Evolutionary conservation across 2,329 filamentous ascomycete genomes (phyloP), one percentile per base, ranked within the genome.

Genomic region (Alternaria viburni): DNA sequence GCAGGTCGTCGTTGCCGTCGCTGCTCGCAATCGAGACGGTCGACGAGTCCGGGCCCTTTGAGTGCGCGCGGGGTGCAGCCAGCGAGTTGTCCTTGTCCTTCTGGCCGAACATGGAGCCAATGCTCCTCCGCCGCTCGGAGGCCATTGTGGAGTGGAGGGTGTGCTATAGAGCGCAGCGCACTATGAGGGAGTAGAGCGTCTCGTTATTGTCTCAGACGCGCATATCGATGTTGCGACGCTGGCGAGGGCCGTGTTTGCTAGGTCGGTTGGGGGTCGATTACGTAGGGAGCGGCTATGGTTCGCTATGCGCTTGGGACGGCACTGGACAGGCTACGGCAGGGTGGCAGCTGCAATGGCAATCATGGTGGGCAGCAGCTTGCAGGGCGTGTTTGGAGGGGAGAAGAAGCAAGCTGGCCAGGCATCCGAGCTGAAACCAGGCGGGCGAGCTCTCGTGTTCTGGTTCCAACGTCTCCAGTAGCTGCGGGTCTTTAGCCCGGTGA

Each of bases 11-110:
- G 65, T 65, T 64, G 7, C 64, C 67, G 57, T 77, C 75, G 66
- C 73, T 78, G 74, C 73, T 77, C 28, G 73, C 68, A 46, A 78
- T 55, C 2, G 77, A 78, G 26, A 72, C 69, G 1, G 75, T 67
- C 7, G 76, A 77, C 36, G 75, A 78, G 36, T 66, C 74, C 45
- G 69, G 69, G 68, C 71, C 69, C 58, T 77, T 76, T 47, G 72
- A 71, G 2, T 61, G 49, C n/a, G 61, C 25, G 17, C 60, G 66
- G 46, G 73, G 74, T n/a, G 73, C 68, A 17, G 73, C 69, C 60
- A 76, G 69, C 26, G 69, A 67, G 50, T 59, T 68, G 44, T 77
- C 72, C 58, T 62, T 74, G 49, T 62, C 49, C 36, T 55, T 32
- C 26, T 47, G 28, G 36, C 57, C 67, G 44, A 61, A 56, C 57